Percentiles rank a stretch among this genome's conserved stretches.
These are phyloP conservation scores for Phoma sp. DNA, from an alignment of 2,329 filamentous ascomycete genomes.

Conservation along the genomic window DNA sequence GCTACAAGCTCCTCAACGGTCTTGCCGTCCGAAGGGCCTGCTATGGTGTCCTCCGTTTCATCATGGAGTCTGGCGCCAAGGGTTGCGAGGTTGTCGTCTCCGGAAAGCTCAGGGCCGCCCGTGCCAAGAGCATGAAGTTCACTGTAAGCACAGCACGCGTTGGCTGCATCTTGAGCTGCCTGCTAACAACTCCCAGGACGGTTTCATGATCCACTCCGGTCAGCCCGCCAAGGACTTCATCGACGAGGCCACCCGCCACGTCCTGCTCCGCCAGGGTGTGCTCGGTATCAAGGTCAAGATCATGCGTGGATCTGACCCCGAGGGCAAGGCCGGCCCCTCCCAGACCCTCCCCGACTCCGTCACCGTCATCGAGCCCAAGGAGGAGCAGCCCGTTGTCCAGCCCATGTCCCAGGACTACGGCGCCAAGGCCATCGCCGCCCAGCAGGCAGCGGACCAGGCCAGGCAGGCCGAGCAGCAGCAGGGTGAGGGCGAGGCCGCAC, in stretches of 20 bases:
- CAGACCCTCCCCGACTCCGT: slow-evolving; percentile 98
- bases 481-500: slow-evolving; percentile 54
- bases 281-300: slow-evolving; percentile 99
- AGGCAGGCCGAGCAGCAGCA: slow-evolving; percentile 65
- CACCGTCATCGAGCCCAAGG: slow-evolving; percentile 99
- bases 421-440: slow-evolving; percentile 79
- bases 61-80: slow-evolving; percentile 99
- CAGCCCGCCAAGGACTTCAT: slow-evolving; percentile 99
- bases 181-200: slow-evolving; percentile 64
- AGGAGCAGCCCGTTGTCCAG: slow-evolving; percentile 93
- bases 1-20: slow-evolving; percentile 99
- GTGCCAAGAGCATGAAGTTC: slow-evolving; percentile 99
- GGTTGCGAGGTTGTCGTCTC: slow-evolving; percentile 99
- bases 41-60: slow-evolving; percentile 99
- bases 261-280: slow-evolving; percentile 99
- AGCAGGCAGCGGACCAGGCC: slow-evolving; percentile 70
- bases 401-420: slow-evolving; percentile 99
- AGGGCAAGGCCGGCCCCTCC: slow-evolving; percentile 97
- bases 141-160: slow-evolving; percentile 66
- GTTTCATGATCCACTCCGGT: slow-evolving; percentile 99
- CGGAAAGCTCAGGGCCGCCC: slow-evolving; percentile 97
- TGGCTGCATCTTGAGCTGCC: not conserved
- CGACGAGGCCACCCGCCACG: slow-evolving; percentile 97
- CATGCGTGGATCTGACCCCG: slow-evolving; percentile 99
- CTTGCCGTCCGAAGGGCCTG: slow-evolving; percentile 97